A percentile compares a stretch with the other conserved stretches of the same genome.
Conservation (phyloP, 2,329 filamentous ascomycete species). For the Aspergillus fischeri region DNA sequence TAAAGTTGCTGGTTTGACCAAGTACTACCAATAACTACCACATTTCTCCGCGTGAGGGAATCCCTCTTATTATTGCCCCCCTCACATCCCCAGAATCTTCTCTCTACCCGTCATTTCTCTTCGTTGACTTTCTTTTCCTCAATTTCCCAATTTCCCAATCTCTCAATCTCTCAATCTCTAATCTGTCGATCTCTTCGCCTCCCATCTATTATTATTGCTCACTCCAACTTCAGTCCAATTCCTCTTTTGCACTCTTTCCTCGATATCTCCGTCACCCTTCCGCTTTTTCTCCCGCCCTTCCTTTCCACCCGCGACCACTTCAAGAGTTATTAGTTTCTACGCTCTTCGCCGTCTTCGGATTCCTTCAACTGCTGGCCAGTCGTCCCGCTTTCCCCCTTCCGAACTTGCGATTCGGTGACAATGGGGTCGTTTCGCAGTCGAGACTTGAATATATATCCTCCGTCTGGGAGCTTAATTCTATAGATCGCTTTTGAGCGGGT, state of each 20-base stretch:
- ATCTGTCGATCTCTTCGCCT: neutral
- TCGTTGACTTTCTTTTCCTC: neutral
- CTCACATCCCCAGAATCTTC: neutral
- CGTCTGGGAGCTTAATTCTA: neutral
- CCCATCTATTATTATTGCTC: neutral
- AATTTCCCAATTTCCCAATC: neutral
- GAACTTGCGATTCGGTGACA: conserved; percentile 1
- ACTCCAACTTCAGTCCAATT: neutral
- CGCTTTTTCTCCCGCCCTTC: conserved; percentile 1
- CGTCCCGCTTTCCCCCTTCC: neutral
- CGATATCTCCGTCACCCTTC: neutral
- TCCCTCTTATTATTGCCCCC: neutral
- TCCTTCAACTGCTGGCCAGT: neutral
- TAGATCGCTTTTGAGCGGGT: neutral
- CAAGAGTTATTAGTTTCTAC: neutral
- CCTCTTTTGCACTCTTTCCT: conserved; percentile 1
- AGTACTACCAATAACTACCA: neutral
- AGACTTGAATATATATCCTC: neutral
- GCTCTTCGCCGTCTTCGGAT: neutral
- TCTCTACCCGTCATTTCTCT: neutral
- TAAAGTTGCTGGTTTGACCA: neutral
- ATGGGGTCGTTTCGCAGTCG: conserved; percentile 1
- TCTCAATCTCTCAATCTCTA: neutral
- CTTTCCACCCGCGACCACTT: neutral
- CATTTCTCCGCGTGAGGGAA: neutral